Evolutionary conservation across 345 rosid species (phyloP).

Genomic region (Citrus glauca): DNA sequence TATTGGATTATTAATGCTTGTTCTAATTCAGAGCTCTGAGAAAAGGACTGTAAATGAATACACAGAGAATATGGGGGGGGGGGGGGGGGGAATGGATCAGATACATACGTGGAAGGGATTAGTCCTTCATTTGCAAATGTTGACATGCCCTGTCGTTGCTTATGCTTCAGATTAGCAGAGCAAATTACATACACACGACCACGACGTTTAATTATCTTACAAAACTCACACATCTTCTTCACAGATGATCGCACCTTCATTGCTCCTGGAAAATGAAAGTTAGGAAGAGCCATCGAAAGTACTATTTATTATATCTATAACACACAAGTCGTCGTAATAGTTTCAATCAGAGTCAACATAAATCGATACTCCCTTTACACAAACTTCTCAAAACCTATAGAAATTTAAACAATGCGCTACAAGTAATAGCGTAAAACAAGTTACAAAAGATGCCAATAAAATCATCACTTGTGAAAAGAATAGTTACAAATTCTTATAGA

Average conservation of each 20-base stretch:
- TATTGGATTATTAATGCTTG: background rate
- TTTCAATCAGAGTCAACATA: background rate
- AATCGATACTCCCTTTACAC: background rate
- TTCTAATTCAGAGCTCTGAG: background rate
- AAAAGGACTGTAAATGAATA: background rate
- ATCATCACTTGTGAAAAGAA: background rate
- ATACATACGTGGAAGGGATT: constrained; percentile 36
- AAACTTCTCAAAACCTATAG: background rate
- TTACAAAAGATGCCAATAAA: background rate
- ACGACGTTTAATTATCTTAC: constrained; percentile 79
- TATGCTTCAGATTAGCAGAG: constrained; percentile 77
- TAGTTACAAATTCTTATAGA: background rate
- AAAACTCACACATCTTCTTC: constrained; percentile 96
- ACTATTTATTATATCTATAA: background rate
- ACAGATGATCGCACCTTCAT: constrained; percentile 96
- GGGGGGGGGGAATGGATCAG: background rate
- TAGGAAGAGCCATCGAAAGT: background rate
- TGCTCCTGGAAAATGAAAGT: constrained; percentile 23
- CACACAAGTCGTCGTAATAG: background rate
- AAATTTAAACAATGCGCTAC: background rate
- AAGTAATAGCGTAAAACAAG: background rate
- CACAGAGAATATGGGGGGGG: fast-evolving
- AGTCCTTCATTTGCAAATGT: constrained; percentile 48
- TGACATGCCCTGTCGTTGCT: constrained; percentile 79
- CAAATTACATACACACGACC: constrained; percentile 80